phyloP scores from a whole-genome alignment of 495 filamentous ascomycete species.

The Tuber melanosporum region DNA sequence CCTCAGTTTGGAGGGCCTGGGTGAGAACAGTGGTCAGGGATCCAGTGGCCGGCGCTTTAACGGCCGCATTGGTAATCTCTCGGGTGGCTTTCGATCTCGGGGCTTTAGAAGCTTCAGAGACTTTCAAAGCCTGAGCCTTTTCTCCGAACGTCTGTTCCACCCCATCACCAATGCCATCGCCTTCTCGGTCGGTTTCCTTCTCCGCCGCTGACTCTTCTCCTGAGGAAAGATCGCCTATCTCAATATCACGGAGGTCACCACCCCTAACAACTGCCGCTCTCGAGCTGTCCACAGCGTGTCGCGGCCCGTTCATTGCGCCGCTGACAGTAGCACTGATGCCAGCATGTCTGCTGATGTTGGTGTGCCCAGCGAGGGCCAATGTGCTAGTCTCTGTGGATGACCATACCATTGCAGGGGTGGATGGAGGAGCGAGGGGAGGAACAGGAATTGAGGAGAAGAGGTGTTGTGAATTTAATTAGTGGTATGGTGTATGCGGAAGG shows the following conservation, averaged over 20 bases:
- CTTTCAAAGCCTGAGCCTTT: slow-evolving; percentile 60
- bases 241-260: slow-evolving; percentile 42
- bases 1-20: slow-evolving; percentile 87
- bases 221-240: slow-evolving; percentile 22
- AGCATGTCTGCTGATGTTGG: slow-evolving; percentile 49
- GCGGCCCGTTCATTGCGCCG: slow-evolving; percentile 52
- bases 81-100: slow-evolving; percentile 51
- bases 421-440: background rate
- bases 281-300: slow-evolving; percentile 67
- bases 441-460: background rate
- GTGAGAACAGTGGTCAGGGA: slow-evolving; percentile 85
- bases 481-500: background rate
- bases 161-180: slow-evolving; percentile 41
- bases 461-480: background rate
- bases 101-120: slow-evolving; percentile 68
- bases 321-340: slow-evolving; percentile 45
- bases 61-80: slow-evolving; percentile 41
- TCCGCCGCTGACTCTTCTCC: slow-evolving; percentile 53
- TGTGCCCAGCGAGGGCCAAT: slow-evolving; percentile 47
- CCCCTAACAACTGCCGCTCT: slow-evolving; percentile 55
- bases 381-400: slow-evolving; percentile 49
- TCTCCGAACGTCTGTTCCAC: slow-evolving; percentile 64
- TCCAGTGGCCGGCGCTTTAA: slow-evolving; percentile 61
- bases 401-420: slow-evolving; percentile 36
- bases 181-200: slow-evolving; percentile 43